These are phyloP conservation scores for Mariannaea sp. DNA, from an alignment of 2,329 filamentous ascomycete species.

Conservation along the genomic window DNA sequence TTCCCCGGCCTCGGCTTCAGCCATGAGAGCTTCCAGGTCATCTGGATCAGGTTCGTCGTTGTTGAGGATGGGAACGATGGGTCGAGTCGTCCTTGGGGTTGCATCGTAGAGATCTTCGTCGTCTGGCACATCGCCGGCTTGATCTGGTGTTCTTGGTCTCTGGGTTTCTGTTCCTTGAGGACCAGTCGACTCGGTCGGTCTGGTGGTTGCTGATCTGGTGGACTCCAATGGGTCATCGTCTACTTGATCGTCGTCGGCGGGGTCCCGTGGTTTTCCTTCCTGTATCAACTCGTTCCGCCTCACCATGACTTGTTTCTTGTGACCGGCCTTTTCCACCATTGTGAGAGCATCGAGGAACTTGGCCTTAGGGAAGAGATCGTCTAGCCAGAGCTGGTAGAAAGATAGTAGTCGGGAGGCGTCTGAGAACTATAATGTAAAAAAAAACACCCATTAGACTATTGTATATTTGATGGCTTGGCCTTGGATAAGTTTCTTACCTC, in stretches of 20 bases:
- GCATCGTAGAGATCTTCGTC: slow-evolving; percentile 61
- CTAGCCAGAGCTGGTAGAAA: slow-evolving; percentile 95
- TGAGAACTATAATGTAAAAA: slow-evolving; percentile 66
- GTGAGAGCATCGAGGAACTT: slow-evolving; percentile 87
- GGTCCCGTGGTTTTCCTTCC: slow-evolving; percentile 64
- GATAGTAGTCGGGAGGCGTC: slow-evolving; percentile 82
- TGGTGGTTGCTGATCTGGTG: slow-evolving; percentile 31
- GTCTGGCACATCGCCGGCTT: slow-evolving; percentile 41
- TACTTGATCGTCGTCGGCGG: slow-evolving; percentile 39
- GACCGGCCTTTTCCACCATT: slow-evolving; percentile 93
- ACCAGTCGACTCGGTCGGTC: slow-evolving; percentile 39
- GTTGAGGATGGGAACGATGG: slow-evolving; percentile 30
- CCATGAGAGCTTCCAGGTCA: slow-evolving; percentile 60
- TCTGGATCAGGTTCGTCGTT: slow-evolving; percentile 49
- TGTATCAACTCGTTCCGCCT: slow-evolving; percentile 85
- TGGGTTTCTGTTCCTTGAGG: slow-evolving; percentile 45
- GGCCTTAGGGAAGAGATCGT: slow-evolving; percentile 92
- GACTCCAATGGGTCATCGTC: slow-evolving; percentile 14
- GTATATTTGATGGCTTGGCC: neutral
- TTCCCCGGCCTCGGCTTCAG: slow-evolving; percentile 47
- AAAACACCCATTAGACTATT: slow-evolving; percentile 13
- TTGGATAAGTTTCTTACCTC: slow-evolving; percentile 66
- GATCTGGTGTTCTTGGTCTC: slow-evolving; percentile 36
- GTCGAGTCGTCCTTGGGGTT: slow-evolving; percentile 48
- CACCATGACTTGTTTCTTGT: slow-evolving; percentile 76